Base-by-base conservation (phyloP, 345 rosid genomes). In the Euphorbia tirucalli region DNA sequence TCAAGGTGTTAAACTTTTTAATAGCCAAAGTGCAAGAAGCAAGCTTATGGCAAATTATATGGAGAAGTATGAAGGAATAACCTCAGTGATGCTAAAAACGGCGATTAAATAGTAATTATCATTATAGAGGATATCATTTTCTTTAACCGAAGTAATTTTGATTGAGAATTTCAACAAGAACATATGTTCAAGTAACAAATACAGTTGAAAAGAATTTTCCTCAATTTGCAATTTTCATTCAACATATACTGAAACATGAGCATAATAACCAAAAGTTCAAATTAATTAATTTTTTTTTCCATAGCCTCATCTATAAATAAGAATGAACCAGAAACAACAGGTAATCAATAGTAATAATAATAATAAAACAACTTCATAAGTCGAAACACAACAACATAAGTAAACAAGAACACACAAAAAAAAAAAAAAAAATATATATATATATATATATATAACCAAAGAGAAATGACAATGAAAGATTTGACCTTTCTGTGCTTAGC, bases 401-500 rank as follows among this genome's bases (percentile, higher is more conserved):
- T n/a, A n/a, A n/a, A n/a, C n/a, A n/a, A n/a, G n/a, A n/a, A n/a
- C n/a, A n/a, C n/a, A n/a, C n/a, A n/a, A n/a, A n/a, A n/a, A n/a
- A n/a, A n/a, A n/a, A n/a, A n/a, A n/a, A n/a, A n/a, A n/a, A n/a
- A n/a, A n/a, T n/a, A n/a, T n/a, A n/a, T n/a, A n/a, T n/a, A n/a
- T n/a, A n/a, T n/a, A n/a, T n/a, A n/a, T n/a, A n/a, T n/a, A 72
- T 19, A 9, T 16, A 32, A 4, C 56, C 5, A 61, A 55, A 67
- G 39, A 44, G 65, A 41, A 48, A 27, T 35, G 57, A 24, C 54
- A 2, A 30, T 43, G 48, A 79, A 73, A 24, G 48, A 60, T 22
- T 11, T 41, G 64, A 88, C 93, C 93, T 88, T 86, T 76, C 79
- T 71, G 30, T 88, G 93, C 78, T 82, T 88, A 1, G 79, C 85